These are phyloP conservation scores for Tetraselmis chui DNA, from an alignment of 139 green algal genomes.

Conservation along the genomic window DNA sequence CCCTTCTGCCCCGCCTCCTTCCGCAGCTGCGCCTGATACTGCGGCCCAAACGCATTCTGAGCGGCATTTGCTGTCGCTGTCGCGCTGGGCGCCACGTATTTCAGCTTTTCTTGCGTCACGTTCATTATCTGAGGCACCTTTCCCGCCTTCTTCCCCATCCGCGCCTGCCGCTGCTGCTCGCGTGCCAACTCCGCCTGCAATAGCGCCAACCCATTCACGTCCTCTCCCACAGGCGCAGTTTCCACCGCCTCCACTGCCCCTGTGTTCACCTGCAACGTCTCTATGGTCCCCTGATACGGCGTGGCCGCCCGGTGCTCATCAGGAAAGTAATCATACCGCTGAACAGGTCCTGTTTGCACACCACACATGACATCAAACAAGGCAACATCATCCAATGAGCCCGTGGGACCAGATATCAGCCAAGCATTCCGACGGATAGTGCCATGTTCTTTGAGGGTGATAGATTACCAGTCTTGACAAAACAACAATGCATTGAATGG, in stretches of 20 bases:
- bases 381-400: too few species aligned
- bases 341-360: neutral
- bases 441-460: too few species aligned
- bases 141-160: neutral
- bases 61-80: neutral
- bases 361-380: too few species aligned
- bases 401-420: too few species aligned
- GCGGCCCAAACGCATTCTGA: neutral
- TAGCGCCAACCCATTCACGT: constrained; percentile 1
- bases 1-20: neutral
- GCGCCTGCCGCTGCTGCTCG: neutral
- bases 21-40: neutral
- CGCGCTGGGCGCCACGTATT: neutral
- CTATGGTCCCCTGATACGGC: neutral
- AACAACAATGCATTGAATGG: too few species aligned
- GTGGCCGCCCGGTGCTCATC: neutral
- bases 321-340: neutral
- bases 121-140: neutral
- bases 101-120: neutral
- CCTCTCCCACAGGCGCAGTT: neutral
- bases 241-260: neutral
- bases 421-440: too few species aligned
- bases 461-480: too few species aligned
- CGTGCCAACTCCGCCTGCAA: neutral
- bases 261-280: neutral